A percentile compares a stretch with the other conserved stretches of the same genome.
Conservation (phyloP, 2,329 filamentous ascomycete species). For the Stemphylium beticola region DNA sequence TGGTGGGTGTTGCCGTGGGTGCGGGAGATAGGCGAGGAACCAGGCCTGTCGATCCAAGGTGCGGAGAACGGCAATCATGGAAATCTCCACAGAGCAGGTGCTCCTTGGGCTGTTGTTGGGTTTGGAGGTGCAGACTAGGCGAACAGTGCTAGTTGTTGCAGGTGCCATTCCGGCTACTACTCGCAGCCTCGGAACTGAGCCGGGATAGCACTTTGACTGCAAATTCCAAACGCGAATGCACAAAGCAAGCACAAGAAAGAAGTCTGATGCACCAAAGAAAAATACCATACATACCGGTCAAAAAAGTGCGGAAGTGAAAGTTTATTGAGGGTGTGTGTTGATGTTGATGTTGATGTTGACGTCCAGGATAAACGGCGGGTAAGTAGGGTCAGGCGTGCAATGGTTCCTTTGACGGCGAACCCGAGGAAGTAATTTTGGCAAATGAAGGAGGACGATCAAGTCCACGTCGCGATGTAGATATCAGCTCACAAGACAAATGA, state of each 20-base stretch:
- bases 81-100: background rate
- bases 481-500: background rate
- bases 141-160: too few relatives aligned
- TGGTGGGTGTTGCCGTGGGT: background rate
- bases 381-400: background rate
- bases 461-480: background rate
- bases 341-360: background rate
- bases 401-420: background rate
- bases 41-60: constrained; percentile 8
- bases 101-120: background rate
- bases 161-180: too few relatives aligned
- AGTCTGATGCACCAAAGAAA: background rate
- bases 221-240: background rate
- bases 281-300: constrained; percentile 10
- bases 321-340: background rate
- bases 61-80: background rate
- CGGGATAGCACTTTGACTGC: background rate
- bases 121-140: too few relatives aligned
- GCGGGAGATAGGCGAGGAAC: constrained; percentile 8
- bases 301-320: background rate
- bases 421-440: constrained; percentile 11
- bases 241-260: background rate
- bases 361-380: background rate
- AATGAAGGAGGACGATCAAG: constrained; percentile 13
- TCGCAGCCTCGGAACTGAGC: too few relatives aligned